Evolutionary conservation across 805 yeast species (phyloP).

Genomic region (Candida ponderosae): DNA sequence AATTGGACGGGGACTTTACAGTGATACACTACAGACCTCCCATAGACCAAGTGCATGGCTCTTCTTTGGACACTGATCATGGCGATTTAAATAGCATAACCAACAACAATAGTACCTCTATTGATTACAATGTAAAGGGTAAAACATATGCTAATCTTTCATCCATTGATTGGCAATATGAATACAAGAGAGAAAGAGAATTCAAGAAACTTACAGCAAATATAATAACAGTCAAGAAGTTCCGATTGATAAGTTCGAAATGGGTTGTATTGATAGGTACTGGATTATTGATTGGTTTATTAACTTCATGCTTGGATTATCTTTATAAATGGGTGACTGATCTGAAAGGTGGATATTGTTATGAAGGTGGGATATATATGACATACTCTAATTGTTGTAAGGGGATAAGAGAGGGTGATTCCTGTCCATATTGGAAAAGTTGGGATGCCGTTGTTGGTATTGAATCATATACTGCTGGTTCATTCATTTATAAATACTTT

Average conservation of each 20-base stretch:
- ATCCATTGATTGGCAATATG: constrained; percentile 47
- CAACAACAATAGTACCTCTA: not conserved
- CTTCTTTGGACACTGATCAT: not conserved
- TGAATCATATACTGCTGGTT: constrained; percentile 16
- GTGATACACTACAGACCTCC: not conserved
- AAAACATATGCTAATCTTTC: constrained; percentile 30
- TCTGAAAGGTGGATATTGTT: constrained; percentile 44
- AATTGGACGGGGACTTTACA: constrained; percentile 1
- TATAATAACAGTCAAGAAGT: not conserved
- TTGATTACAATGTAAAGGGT: not conserved
- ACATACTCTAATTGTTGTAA: constrained; percentile 24
- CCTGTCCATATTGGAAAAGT: constrained; percentile 25
- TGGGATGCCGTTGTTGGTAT: constrained; percentile 24
- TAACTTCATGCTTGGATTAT: constrained; percentile 42
- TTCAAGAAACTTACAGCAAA: not conserved
- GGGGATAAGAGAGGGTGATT: constrained; percentile 15
- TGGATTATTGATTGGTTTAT: constrained; percentile 39
- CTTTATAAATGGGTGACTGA: constrained; percentile 43
- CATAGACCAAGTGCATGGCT: too few species aligned
- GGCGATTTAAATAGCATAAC: not conserved
- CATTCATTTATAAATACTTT: constrained; percentile 24
- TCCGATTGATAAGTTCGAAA: constrained; percentile 12
- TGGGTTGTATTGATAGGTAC: constrained; percentile 42
- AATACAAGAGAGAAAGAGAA: constrained; percentile 22
- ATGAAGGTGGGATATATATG: constrained; percentile 19